Conservation (phyloP, 352 stramenopile genomes). For the Bremia lactucae region DNA sequence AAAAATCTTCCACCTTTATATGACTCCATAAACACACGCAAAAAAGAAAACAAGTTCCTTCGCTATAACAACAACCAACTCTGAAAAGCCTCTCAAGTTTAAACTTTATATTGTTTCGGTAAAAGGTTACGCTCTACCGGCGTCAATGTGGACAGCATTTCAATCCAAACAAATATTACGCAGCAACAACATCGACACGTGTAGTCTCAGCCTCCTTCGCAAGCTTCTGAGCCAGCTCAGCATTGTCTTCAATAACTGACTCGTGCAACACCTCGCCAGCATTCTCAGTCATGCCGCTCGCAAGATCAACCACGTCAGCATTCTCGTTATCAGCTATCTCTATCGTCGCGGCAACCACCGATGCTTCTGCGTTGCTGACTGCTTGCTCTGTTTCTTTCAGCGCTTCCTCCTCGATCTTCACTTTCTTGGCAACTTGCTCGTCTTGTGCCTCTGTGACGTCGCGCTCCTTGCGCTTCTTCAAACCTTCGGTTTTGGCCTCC, state of each 20-base stretch:
- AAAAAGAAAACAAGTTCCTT: too few relatives aligned
- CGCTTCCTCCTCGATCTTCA: constrained; percentile 12
- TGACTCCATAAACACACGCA: too few relatives aligned
- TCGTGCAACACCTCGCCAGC: background rate
- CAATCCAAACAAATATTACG: too few relatives aligned
- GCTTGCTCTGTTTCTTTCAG: background rate
- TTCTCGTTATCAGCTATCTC: constrained; percentile 1
- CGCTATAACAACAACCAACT: too few relatives aligned
- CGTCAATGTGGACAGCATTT: too few relatives aligned
- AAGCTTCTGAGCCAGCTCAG: background rate
- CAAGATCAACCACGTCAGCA: background rate
- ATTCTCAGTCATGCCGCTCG: background rate
- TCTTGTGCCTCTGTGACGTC: constrained; percentile 18
- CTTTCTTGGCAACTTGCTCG: constrained; percentile 17
- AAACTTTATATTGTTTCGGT: too few relatives aligned
- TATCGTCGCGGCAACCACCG: background rate
- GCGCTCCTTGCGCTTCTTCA: constrained; percentile 26
- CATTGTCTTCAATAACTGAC: background rate
- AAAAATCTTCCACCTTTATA: too few relatives aligned
- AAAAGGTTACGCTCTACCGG: too few relatives aligned
- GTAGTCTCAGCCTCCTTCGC: background rate
- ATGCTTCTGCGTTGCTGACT: background rate
- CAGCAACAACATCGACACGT: background rate
- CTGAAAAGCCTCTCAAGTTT: too few relatives aligned
- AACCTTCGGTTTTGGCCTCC: constrained; percentile 2